Conservation (phyloP, 306 rosid species). For the Comarum palustre region DNA sequence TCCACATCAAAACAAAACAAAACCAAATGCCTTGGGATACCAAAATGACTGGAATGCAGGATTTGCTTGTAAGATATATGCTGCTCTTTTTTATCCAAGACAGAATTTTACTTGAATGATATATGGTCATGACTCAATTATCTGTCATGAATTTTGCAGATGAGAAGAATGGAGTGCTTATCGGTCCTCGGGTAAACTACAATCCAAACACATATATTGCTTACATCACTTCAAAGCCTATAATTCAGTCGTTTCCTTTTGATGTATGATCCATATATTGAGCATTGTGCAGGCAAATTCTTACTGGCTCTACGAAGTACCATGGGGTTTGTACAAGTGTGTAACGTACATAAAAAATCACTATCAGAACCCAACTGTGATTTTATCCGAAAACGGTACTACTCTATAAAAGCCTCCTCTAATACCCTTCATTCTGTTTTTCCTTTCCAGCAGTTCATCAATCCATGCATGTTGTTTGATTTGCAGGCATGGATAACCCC, state of each 20-base stretch:
- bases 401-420: not conserved
- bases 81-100: not conserved
- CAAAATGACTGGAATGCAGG: slow-evolving; percentile 83
- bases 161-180: slow-evolving; percentile 70
- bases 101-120: not conserved
- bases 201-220: not conserved
- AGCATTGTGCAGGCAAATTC: slow-evolving; percentile 62
- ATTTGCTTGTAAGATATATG: slow-evolving; percentile 62
- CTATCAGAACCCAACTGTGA: slow-evolving; percentile 70
- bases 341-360: slow-evolving; percentile 64
- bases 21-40: slow-evolving; percentile 57
- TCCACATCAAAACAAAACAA: slow-evolving; percentile 46
- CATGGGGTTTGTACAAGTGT: slow-evolving; percentile 92
- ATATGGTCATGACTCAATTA: not conserved
- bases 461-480: not conserved
- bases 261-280: not conserved
- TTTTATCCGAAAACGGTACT: slow-evolving; percentile 85
- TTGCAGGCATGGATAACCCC: slow-evolving; percentile 80
- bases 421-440: not conserved
- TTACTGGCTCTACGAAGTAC: slow-evolving; percentile 83
- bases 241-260: not conserved
- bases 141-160: slow-evolving; percentile 39
- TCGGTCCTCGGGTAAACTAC: slow-evolving; percentile 63
- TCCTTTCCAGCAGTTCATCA: not conserved
- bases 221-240: not conserved